phyloP scores from a whole-genome alignment of 257 asterid genomes.

The Solanum chilense region DNA sequence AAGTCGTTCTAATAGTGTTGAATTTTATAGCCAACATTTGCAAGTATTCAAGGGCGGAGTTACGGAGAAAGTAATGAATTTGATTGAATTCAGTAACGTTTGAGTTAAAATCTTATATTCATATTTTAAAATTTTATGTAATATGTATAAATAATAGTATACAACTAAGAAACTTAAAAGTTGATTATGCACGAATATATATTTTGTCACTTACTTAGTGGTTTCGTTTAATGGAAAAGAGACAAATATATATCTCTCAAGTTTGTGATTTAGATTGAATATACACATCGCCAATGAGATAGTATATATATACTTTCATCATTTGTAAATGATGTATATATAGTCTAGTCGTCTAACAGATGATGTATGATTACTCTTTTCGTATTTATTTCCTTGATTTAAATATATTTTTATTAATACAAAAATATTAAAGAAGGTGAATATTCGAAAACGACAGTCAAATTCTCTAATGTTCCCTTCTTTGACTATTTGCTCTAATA shows the following conservation, averaged over 20 bases:
- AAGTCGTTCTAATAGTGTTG: not conserved
- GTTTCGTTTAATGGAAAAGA: not conserved
- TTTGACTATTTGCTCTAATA: constrained; percentile 28
- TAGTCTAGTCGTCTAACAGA: not conserved
- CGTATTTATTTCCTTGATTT: not conserved
- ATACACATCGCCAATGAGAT: not conserved
- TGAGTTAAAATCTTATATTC: fast-evolving
- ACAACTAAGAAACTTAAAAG: not conserved
- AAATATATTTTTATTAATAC: not conserved
- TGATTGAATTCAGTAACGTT: not conserved
- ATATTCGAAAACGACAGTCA: constrained; percentile 56
- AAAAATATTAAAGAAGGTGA: constrained; percentile 24
- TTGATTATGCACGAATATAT: not conserved
- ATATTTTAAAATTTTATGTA: not conserved
- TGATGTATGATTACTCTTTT: not conserved
- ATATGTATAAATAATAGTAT: not conserved
- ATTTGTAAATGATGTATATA: not conserved
- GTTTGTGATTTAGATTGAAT: not conserved
- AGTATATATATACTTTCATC: not conserved
- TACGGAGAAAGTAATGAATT: not conserved
- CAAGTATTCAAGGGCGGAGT: not conserved
- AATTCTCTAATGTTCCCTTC: not conserved
- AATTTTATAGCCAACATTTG: not conserved
- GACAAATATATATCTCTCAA: not conserved
- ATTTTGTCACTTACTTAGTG: not conserved